phyloP scores from a whole-genome alignment of 2,329 filamentous ascomycete species.

The Monosporascus sp. region DNA sequence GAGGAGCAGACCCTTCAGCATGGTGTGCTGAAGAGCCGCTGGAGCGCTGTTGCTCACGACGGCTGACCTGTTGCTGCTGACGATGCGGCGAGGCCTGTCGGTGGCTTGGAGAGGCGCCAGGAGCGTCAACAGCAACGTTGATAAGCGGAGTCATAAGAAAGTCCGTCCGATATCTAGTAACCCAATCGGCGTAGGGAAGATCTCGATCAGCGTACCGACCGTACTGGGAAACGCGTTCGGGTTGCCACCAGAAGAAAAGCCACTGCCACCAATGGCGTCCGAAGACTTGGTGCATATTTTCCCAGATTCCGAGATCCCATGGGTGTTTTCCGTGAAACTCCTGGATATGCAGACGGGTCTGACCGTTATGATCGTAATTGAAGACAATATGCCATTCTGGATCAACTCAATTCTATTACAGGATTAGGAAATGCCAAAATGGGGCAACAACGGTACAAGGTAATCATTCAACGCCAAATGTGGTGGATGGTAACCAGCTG shows the following conservation, averaged over 20 bases:
- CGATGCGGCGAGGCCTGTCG: background rate
- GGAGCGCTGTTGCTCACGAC: background rate
- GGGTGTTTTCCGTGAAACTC: conserved; percentile 4
- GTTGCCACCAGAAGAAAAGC: conserved; percentile 11
- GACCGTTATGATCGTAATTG: conserved; percentile 3
- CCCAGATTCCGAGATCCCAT: conserved; percentile 8
- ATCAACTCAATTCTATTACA: too few species aligned
- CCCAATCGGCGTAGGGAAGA: conserved; percentile 9
- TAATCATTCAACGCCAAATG: too few species aligned
- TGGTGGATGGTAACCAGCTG: background rate
- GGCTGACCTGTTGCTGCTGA: background rate
- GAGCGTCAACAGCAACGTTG: conserved; percentile 3
- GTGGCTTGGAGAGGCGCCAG: conserved; percentile 3
- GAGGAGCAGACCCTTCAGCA: background rate
- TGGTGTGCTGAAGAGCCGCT: conserved; percentile 2
- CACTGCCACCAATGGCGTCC: conserved; percentile 11
- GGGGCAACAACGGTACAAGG: too few species aligned
- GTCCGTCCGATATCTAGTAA: conserved; percentile 1
- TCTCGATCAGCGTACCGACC: conserved; percentile 10
- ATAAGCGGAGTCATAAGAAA: conserved; percentile 1
- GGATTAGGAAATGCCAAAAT: too few species aligned
- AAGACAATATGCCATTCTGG: conserved; percentile 3
- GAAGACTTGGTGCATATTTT: conserved; percentile 10
- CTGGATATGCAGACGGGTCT: conserved; percentile 1
- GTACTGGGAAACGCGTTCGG: conserved; percentile 11